Evolutionary conservation across 352 stramenopile genomes (phyloP).

Genomic region (Phytophthora idaei): DNA sequence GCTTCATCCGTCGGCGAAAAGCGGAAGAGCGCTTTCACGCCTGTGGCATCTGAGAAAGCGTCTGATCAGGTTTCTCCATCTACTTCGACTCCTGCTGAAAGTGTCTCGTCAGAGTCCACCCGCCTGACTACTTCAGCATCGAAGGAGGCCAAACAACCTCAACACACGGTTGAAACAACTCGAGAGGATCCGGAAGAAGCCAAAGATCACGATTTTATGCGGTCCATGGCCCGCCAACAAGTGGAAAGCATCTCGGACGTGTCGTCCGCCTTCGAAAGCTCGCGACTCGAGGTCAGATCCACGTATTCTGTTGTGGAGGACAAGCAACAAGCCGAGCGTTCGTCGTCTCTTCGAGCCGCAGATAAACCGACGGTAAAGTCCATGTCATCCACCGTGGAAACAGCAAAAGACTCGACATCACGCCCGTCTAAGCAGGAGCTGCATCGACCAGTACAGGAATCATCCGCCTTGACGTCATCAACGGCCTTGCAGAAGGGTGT

Average conservation of each 20-base stretch:
- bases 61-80: slow-evolving; percentile 20
- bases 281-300: slow-evolving; percentile 10
- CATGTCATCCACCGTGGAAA: slow-evolving; percentile 4
- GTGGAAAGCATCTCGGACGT: slow-evolving; percentile 22
- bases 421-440: not conserved
- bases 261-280: slow-evolving; percentile 15
- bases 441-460: not conserved
- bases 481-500: not conserved
- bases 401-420: slow-evolving; percentile 4
- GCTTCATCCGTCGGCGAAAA: slow-evolving; percentile 24
- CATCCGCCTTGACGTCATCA: not conserved
- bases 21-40: slow-evolving; percentile 14
- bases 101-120: not conserved
- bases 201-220: slow-evolving; percentile 17
- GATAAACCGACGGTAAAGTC: slow-evolving; percentile 21
- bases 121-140: slow-evolving; percentile 8
- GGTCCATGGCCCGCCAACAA: slow-evolving; percentile 5
- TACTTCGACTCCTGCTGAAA: slow-evolving; percentile 16
- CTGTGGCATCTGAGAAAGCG: slow-evolving; percentile 10
- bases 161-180: not conserved
- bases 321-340: slow-evolving; percentile 17
- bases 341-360: slow-evolving; percentile 5
- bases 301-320: slow-evolving; percentile 21
- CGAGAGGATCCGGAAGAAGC: slow-evolving; percentile 7
- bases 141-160: slow-evolving; percentile 3